Conservation (phyloP, 1,284 basidiomycete genomes). For the Cystobasidium sp. region DNA sequence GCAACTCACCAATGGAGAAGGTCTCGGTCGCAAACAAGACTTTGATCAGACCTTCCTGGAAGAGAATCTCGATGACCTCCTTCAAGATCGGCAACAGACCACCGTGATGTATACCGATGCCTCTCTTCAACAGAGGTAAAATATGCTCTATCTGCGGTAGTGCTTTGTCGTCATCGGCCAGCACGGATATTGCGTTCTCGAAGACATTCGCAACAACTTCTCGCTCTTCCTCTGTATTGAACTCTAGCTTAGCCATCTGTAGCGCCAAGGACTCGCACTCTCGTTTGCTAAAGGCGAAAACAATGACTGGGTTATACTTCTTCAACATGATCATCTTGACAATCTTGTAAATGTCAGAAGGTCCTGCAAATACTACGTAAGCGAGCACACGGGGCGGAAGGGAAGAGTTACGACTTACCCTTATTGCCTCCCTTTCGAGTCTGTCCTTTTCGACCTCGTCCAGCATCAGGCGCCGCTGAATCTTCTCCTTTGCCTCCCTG, state of each 20-base stretch:
- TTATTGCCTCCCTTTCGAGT: constrained; percentile 92
- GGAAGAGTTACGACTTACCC: constrained; percentile 62
- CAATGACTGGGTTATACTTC: constrained; percentile 97
- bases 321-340: constrained; percentile 99
- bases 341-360: constrained; percentile 95
- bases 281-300: constrained; percentile 97
- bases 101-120: constrained; percentile 98
- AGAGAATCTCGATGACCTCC: constrained; percentile 98
- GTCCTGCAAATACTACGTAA: constrained; percentile 62
- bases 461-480: constrained; percentile 78
- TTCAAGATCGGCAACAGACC: constrained; percentile 96
- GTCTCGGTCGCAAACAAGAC: constrained; percentile 99
- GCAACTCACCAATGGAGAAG: constrained; percentile 77
- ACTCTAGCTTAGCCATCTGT: constrained; percentile 91
- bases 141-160: constrained; percentile 95
- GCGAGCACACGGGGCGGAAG: not conserved
- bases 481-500: constrained; percentile 87
- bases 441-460: constrained; percentile 66
- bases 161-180: constrained; percentile 83
- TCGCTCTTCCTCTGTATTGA: constrained; percentile 93
- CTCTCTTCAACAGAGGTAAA: constrained; percentile 88
- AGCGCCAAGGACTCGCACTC: constrained; percentile 95
- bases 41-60: constrained; percentile 99
- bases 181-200: constrained; percentile 88
- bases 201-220: constrained; percentile 87